Conservation (phyloP, 495 filamentous ascomycete species). For the Daldinia concentrica region DNA sequence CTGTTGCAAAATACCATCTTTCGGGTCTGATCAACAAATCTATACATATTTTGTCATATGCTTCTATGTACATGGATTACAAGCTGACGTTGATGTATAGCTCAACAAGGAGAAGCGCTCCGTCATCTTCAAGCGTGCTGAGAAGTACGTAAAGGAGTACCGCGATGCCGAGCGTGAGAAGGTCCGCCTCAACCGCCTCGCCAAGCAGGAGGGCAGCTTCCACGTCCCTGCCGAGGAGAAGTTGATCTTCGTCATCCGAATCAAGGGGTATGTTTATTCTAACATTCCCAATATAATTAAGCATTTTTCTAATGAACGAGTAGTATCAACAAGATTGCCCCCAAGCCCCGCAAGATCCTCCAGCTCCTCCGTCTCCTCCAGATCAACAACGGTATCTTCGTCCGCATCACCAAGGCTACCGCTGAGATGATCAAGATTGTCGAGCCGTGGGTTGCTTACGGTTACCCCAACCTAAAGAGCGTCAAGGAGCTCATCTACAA, state of each 20-base stretch:
- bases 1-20: slow-evolving; percentile 99
- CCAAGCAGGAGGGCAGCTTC: slow-evolving; percentile 92
- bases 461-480: slow-evolving; percentile 98
- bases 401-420: slow-evolving; percentile 97
- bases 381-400: slow-evolving; percentile 99
- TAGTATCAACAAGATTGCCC: slow-evolving; percentile 99
- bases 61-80: slow-evolving; percentile 38
- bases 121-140: slow-evolving; percentile 99
- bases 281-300: not conserved
- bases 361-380: slow-evolving; percentile 98
- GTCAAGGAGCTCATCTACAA: slow-evolving; percentile 99
- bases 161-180: slow-evolving; percentile 97
- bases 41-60: slow-evolving; percentile 29
- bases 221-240: slow-evolving; percentile 94
- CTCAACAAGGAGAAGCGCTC: slow-evolving; percentile 96
- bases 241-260: slow-evolving; percentile 97
- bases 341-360: slow-evolving; percentile 99
- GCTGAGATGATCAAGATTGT: slow-evolving; percentile 97
- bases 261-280: slow-evolving; percentile 79
- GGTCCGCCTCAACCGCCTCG: slow-evolving; percentile 86
- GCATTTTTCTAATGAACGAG: slow-evolving; percentile 17
- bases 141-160: slow-evolving; percentile 99
- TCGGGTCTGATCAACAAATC: slow-evolving; percentile 86
- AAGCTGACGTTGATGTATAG: slow-evolving; percentile 55
- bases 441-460: slow-evolving; percentile 98